Evolutionary conservation across 75 land plant genomes (phyloP), one percentile per base, ranked within the genome.

Genomic region (Cryptomeria japonica): DNA sequence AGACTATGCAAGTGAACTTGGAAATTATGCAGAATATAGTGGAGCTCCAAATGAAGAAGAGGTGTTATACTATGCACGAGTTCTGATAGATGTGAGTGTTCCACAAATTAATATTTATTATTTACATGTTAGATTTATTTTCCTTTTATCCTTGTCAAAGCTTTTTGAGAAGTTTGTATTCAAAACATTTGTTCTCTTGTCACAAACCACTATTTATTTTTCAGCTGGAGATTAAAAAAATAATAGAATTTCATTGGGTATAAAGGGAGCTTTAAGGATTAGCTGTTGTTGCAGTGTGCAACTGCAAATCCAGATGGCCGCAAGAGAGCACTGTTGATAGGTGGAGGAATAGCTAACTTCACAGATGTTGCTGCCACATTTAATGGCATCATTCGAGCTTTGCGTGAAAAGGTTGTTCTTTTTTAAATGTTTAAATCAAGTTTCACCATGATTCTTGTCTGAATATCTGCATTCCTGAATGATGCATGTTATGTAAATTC

Each of bases 311-410:
- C 99, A 73, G 97, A 97, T 95, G 97, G 96, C 3, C 93, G 87
- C 19, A 93, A 90, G 86, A 89, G 98, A 92, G 99, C 96, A 10
- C 93, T 97, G 78, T 88, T 97, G 12, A 93, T 97, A 47, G 99
- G 98, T 87, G 99, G 99, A 15, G 99, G 99, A 25, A 96, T 97
- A 83, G 99, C 99, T 80, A 97, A 97, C 90, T 97, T 97, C 93
- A 97, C 99, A 34, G 98, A 97, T 89, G 99, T 97, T 85, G 98
- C 96, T 70, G 95, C 99, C 77, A 97, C 99, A n/a, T 97, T 97
- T 84, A 95, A 88, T 90, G 98, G 99, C 28, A 95, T 97, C 73
- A 97, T 97, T 84, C 91, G 95, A 37, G 99, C 99, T 56, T 73
- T 97, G 42, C 95, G 93, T 55, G 99, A 97, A 89, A 98, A 98